Conservation (phyloP, 352 stramenopile genomes). For the Stramenopiles sp. region DNA sequence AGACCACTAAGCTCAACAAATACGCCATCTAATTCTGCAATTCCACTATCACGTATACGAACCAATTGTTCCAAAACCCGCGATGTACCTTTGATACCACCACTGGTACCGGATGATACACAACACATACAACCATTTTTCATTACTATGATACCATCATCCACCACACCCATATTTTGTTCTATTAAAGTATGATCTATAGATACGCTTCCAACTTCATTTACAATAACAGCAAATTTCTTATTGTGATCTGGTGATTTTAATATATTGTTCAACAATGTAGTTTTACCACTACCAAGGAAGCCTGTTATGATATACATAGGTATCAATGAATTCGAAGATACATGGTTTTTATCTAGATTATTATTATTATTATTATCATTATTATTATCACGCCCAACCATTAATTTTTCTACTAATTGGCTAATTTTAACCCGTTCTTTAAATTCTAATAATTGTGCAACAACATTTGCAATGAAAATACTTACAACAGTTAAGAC, state of each 20-base stretch:
- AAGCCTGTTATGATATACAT: constrained; percentile 85
- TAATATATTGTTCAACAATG: constrained; percentile 82
- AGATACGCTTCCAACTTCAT: constrained; percentile 90
- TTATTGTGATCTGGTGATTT: constrained; percentile 56
- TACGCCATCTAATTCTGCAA: constrained; percentile 76
- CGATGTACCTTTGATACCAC: too few relatives aligned
- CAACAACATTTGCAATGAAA: too few relatives aligned
- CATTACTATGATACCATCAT: constrained; percentile 84
- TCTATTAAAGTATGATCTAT: constrained; percentile 76
- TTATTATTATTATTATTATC: too few relatives aligned
- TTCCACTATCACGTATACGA: constrained; percentile 48
- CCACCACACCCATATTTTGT: constrained; percentile 33
- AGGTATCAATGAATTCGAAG: too few relatives aligned
- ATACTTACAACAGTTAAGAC: too few relatives aligned
- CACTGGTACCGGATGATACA: too few relatives aligned
- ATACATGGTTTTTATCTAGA: too few relatives aligned
- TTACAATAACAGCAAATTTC: constrained; percentile 89
- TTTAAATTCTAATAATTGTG: too few relatives aligned
- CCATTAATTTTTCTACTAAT: too few relatives aligned
- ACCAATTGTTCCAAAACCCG: constrained; percentile 72
- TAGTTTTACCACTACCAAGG: constrained; percentile 82
- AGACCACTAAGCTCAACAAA: constrained; percentile 83
- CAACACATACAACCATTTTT: constrained; percentile 97
- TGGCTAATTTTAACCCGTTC: too few relatives aligned
- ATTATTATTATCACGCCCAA: too few relatives aligned